Percentiles rank a stretch among this genome's conserved stretches.
phyloP scores from a whole-genome alignment of 495 filamentous ascomycete species.

The Penicillium coffeae region DNA sequence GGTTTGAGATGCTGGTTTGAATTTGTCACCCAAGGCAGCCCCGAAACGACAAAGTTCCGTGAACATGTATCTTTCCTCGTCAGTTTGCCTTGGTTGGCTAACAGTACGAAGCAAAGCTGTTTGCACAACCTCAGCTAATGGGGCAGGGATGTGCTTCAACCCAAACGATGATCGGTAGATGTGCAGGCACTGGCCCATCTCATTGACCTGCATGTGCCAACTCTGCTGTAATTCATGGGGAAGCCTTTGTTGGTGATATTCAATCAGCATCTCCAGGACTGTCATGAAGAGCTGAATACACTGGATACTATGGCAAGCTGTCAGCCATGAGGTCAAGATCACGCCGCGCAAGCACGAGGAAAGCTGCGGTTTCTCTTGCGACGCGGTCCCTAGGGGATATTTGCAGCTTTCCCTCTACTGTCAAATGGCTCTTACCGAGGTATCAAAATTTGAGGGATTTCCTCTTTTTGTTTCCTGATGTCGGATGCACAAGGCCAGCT shows the following conservation, averaged over 20 bases:
- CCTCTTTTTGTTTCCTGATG: slow-evolving; percentile 20
- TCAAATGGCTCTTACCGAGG: slow-evolving; percentile 29
- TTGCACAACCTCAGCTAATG: slow-evolving; percentile 30
- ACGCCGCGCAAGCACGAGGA: no score
- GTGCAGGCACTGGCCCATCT: slow-evolving; percentile 31
- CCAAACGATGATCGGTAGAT: slow-evolving; percentile 30
- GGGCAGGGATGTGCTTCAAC: slow-evolving; percentile 30
- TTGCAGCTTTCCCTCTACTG: neutral
- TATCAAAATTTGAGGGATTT: slow-evolving; percentile 33
- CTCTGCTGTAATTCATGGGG: slow-evolving; percentile 14
- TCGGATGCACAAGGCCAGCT: slow-evolving; percentile 20
- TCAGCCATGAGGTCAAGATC: no score
- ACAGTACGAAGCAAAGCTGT: slow-evolving; percentile 26
- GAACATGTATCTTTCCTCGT: slow-evolving; percentile 26
- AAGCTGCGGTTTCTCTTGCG: no score
- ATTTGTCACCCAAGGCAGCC: slow-evolving; percentile 25
- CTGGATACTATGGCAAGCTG: slow-evolving; percentile 22
- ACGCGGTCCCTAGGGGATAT: no score
- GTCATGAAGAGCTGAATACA: slow-evolving; percentile 24
- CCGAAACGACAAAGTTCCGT: slow-evolving; percentile 32
- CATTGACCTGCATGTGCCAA: slow-evolving; percentile 20
- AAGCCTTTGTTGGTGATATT: slow-evolving; percentile 11
- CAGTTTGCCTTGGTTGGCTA: slow-evolving; percentile 16
- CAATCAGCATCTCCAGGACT: slow-evolving; percentile 23
- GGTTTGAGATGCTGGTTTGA: slow-evolving; percentile 23